These are phyloP conservation scores for Entomortierella beljakovae DNA, from an alignment of 192 early-diverging fungal genomes.

Conservation along the genomic window DNA sequence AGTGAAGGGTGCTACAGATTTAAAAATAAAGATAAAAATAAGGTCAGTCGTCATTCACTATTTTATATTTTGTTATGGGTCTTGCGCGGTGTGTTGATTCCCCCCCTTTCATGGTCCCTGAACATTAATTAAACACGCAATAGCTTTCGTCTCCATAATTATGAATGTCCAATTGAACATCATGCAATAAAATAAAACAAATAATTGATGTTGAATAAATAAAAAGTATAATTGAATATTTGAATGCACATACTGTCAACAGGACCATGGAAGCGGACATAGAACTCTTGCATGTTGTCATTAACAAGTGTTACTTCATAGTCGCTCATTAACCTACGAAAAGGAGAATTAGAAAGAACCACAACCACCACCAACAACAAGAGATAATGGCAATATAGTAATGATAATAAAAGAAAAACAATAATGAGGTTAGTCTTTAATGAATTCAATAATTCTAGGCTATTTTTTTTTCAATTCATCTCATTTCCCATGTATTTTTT, in stretches of 20 bases:
- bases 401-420: background rate
- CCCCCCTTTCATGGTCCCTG: too few species aligned
- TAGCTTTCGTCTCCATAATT: too few species aligned
- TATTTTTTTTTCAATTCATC: background rate
- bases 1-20: constrained; percentile 86
- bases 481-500: too few species aligned
- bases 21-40: background rate
- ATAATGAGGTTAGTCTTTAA: background rate
- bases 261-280: constrained; percentile 93
- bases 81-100: too few species aligned
- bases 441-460: background rate
- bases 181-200: too few species aligned
- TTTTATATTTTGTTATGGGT: too few species aligned
- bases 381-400: background rate
- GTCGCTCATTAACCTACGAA: constrained; percentile 95
- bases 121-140: too few species aligned
- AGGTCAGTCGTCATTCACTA: background rate
- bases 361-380: too few species aligned
- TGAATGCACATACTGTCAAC: constrained; percentile 90
- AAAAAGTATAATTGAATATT: too few species aligned
- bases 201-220: too few species aligned
- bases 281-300: constrained; percentile 99
- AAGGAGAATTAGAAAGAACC: background rate
- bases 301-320: constrained; percentile 99
- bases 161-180: too few species aligned